These are phyloP conservation scores for Nepenthes gracilis DNA, from an alignment of 148 eudicot genomes.

Conservation along the genomic window DNA sequence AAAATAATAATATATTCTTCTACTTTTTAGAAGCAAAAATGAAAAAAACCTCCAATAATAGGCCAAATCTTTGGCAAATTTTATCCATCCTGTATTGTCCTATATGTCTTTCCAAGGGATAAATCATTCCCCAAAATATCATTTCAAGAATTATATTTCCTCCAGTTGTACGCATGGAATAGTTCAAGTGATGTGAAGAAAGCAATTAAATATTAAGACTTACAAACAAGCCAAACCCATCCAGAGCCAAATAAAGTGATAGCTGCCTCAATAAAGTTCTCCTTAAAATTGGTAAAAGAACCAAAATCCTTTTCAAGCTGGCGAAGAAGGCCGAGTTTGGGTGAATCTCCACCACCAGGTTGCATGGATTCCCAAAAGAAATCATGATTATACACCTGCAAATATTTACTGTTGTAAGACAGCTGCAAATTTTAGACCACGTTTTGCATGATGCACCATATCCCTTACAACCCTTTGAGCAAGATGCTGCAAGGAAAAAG, in stretches of 20 bases:
- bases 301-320: conserved; percentile 92
- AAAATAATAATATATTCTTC: no score
- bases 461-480: no score
- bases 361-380: conserved; percentile 99
- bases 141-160: background rate
- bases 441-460: no score
- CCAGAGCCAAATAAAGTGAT: conserved; percentile 73
- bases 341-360: conserved; percentile 83
- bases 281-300: conserved; percentile 62
- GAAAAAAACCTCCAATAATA: no score
- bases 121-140: no score
- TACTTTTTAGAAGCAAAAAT: no score
- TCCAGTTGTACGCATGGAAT: background rate
- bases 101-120: no score
- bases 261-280: conserved; percentile 65
- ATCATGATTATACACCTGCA: conserved; percentile 93
- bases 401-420: background rate
- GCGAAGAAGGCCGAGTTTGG: conserved; percentile 59
- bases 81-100: no score
- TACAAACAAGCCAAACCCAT: conserved; percentile 96
- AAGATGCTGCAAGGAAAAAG: no score
- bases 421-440: conserved; percentile 1
- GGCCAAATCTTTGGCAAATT: no score
- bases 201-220: conserved; percentile 16
- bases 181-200: background rate